Percentiles rank a stretch among this genome's conserved stretches.
These are phyloP conservation scores for Flaveria linearis DNA, from an alignment of 129 eudicot genomes.

Conservation along the genomic window DNA sequence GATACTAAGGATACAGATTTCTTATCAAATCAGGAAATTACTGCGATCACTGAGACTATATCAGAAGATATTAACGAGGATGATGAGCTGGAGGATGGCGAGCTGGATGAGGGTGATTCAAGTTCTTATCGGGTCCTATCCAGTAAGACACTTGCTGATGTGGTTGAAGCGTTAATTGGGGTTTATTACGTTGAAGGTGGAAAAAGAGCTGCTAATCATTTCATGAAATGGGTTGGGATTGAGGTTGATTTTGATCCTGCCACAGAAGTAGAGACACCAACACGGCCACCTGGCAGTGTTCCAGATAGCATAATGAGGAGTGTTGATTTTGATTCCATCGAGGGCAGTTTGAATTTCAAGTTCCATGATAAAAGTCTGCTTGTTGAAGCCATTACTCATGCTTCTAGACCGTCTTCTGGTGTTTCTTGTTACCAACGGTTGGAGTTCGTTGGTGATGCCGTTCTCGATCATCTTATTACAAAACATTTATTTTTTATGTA, in stretches of 20 bases:
- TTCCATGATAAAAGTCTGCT: conserved; percentile 64
- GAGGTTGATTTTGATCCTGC: conserved; percentile 71
- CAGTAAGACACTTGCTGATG: conserved; percentile 97
- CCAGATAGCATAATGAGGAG: conserved; percentile 74
- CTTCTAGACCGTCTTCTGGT: conserved; percentile 99
- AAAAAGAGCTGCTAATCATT: conserved; percentile 83
- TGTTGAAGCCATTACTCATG: conserved; percentile 97
- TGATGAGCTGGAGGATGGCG: conserved; percentile 90
- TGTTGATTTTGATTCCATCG: conserved; percentile 70
- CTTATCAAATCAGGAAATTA: conserved; percentile 52
- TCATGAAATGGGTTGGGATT: conserved; percentile 96
- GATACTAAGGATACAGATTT: conserved; percentile 72
- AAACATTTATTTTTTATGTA: conserved; percentile 85
- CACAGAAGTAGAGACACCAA: conserved; percentile 43
- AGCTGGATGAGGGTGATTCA: conserved; percentile 79
- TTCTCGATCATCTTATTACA: conserved; percentile 93
- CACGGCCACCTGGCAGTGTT: conserved; percentile 51
- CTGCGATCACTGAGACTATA: conserved; percentile 22
- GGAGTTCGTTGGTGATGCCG: conserved; percentile 99
- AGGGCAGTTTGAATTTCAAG: conserved; percentile 60
- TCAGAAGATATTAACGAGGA: conserved; percentile 58
- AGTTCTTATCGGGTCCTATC: conserved; percentile 93
- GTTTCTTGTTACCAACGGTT: conserved; percentile 95
- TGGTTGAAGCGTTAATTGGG: conserved; percentile 94
- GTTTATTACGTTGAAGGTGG: conserved; percentile 97